Conservation (phyloP, 1,284 basidiomycete species). For the Ustilago curta region DNA sequence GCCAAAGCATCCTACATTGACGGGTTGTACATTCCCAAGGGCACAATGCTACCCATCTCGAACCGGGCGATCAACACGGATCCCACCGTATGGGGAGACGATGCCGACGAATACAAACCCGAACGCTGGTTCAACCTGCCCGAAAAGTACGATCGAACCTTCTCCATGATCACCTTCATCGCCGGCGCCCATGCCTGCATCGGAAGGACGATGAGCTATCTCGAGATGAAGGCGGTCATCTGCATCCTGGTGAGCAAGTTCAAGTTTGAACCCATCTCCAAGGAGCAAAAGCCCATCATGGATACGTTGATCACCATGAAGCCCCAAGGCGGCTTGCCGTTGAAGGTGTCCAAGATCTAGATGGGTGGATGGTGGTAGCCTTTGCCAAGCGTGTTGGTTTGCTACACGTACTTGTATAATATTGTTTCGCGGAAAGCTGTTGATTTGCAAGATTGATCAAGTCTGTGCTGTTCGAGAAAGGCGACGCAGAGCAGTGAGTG, state of each 20-base stretch:
- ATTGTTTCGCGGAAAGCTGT: background rate
- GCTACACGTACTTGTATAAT: background rate
- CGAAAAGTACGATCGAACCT: constrained; percentile 54
- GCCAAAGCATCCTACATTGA: constrained; percentile 45
- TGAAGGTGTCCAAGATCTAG: constrained; percentile 36
- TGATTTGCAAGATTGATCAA: no score
- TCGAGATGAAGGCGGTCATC: constrained; percentile 57
- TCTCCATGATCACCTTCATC: constrained; percentile 59
- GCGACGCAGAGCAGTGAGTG: no score
- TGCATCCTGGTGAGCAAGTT: constrained; percentile 58
- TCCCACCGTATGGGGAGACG: constrained; percentile 50
- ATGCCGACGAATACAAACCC: constrained; percentile 57
- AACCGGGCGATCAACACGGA: constrained; percentile 55
- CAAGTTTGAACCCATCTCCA: constrained; percentile 41
- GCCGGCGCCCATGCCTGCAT: constrained; percentile 61
- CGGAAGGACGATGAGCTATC: constrained; percentile 55
- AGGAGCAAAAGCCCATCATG: constrained; percentile 40
- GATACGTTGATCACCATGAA: constrained; percentile 59
- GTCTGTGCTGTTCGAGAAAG: no score
- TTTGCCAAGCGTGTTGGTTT: background rate
- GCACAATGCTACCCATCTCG: constrained; percentile 51
- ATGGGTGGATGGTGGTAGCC: background rate
- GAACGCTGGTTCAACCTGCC: constrained; percentile 58
- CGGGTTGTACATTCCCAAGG: constrained; percentile 53
- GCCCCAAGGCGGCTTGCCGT: constrained; percentile 50